phyloP scores from a whole-genome alignment of 1,284 basidiomycete species.

The Porphyrellus sp. region DNA sequence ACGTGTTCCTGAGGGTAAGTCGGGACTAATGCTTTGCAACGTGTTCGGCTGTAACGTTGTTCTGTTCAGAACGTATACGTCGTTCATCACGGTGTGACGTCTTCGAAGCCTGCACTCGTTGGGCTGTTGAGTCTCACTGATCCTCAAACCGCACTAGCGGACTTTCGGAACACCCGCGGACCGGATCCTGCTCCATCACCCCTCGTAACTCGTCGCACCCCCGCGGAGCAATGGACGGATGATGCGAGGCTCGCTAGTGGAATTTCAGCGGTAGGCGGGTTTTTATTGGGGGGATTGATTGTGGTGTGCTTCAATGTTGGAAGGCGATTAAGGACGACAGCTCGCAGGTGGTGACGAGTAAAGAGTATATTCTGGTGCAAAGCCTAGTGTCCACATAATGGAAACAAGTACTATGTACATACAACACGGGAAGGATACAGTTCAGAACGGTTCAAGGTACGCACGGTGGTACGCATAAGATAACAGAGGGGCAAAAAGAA shows the following conservation, averaged over 20 bases:
- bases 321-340: conserved; percentile 1
- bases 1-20: conserved; percentile 53
- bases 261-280: conserved; percentile 27
- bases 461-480: conserved; percentile 1
- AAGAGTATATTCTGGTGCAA: background rate
- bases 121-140: conserved; percentile 51
- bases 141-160: conserved; percentile 34
- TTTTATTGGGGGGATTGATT: conserved; percentile 36
- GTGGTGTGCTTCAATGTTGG: conserved; percentile 14
- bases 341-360: conserved; percentile 4
- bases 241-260: conserved; percentile 15
- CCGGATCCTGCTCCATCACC: conserved; percentile 38
- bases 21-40: background rate
- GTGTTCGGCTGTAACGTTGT: background rate
- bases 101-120: conserved; percentile 43
- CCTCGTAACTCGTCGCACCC: conserved; percentile 17
- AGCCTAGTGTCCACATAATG: too few relatives aligned
- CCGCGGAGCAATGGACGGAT: conserved; percentile 17
- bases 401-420: too few relatives aligned
- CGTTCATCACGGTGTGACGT: conserved; percentile 44
- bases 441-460: background rate
- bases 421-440: conserved; percentile 5
- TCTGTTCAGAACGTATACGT: conserved; percentile 50
- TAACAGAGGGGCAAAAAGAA: background rate
- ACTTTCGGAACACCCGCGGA: conserved; percentile 46